Conservation (phyloP, 768 basidiomycete genomes). For the Termitomyces sp. region DNA sequence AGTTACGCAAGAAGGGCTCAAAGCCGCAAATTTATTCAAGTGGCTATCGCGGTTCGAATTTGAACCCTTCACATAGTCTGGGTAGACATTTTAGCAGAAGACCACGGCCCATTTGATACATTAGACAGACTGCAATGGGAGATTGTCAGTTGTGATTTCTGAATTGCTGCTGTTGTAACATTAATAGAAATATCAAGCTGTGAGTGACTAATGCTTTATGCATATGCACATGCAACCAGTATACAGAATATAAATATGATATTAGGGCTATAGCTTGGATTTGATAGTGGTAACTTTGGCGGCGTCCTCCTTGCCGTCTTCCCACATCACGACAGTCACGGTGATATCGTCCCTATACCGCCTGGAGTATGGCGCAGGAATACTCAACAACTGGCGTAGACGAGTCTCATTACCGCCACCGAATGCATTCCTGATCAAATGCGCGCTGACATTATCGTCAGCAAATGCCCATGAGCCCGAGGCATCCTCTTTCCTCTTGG, state of each 20-base stretch:
- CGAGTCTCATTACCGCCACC: conserved; percentile 69
- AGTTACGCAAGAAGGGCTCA: conserved; percentile 1
- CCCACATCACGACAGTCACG: conserved; percentile 85
- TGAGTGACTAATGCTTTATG: conserved; percentile 1
- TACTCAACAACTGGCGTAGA: conserved; percentile 67
- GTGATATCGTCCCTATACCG: conserved; percentile 83
- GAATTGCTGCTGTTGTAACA: conserved; percentile 11
- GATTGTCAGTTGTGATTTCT: not conserved
- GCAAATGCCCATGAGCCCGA: conserved; percentile 72
- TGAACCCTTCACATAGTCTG: conserved; percentile 14
- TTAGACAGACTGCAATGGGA: not conserved
- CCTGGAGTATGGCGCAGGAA: conserved; percentile 77
- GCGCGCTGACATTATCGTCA: conserved; percentile 76
- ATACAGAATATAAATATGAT: not conserved
- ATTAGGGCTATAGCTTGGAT: conserved; percentile 40
- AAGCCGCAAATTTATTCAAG: conserved; percentile 1
- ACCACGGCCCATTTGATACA: conserved; percentile 17
- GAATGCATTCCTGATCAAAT: conserved; percentile 89
- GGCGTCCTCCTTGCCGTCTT: conserved; percentile 52
- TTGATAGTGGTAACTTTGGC: conserved; percentile 39
- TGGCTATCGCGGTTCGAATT: conserved; percentile 8
- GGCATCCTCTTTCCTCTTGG: conserved; percentile 33
- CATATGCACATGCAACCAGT: not conserved
- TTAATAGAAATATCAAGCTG: conserved; percentile 14
- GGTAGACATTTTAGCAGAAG: conserved; percentile 4